These are phyloP conservation scores for Colletotrichum sp. DNA, from an alignment of 2,329 filamentous ascomycete genomes.

Conservation along the genomic window DNA sequence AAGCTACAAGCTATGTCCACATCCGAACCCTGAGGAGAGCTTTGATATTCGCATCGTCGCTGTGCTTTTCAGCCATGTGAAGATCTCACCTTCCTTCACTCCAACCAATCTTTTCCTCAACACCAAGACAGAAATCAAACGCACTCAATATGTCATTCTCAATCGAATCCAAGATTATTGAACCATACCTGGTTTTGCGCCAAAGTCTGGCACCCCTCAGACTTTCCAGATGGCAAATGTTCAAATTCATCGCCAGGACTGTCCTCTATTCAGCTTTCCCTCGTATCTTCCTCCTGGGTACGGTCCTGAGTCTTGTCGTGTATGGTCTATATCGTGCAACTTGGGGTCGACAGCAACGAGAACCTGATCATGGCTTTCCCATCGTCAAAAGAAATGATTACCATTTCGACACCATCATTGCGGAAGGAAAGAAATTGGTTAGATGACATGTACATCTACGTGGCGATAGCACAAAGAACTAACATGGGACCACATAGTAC, in stretches of 20 bases:
- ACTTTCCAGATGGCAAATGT: neutral
- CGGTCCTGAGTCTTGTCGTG: neutral
- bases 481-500: neutral
- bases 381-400: neutral
- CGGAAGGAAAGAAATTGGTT: neutral
- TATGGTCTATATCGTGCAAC: neutral
- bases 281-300: neutral
- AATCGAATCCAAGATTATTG: neutral
- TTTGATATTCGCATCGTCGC: constrained; percentile 35
- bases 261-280: neutral
- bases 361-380: neutral
- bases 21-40: neutral
- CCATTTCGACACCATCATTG: neutral
- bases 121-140: neutral
- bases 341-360: neutral
- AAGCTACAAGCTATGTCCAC: neutral
- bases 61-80: neutral
- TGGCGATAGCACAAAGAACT: neutral
- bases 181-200: neutral
- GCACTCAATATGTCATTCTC: neutral
- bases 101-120: neutral
- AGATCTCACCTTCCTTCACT: neutral
- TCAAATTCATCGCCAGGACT: neutral
- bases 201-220: neutral
- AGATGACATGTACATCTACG: fast-evolving